These are phyloP conservation scores for Trichoderma lentiforme DNA, from an alignment of 2,329 filamentous ascomycete species.

Conservation along the genomic window DNA sequence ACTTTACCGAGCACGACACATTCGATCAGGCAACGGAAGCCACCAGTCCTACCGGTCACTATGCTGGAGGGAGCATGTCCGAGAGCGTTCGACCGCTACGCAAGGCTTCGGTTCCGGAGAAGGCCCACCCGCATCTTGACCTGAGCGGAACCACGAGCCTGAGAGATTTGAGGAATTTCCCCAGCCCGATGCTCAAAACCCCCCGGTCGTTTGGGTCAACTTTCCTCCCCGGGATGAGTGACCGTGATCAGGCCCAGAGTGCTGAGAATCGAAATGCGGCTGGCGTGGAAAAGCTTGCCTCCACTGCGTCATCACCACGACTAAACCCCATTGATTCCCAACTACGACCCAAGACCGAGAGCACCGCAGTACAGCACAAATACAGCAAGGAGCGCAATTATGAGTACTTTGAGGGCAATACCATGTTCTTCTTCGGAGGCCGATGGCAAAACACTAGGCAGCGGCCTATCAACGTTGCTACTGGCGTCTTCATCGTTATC, in stretches of 20 bases:
- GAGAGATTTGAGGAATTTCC: conserved; percentile 48
- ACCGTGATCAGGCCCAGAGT: conserved; percentile 38
- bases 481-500: conserved; percentile 73
- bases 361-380: conserved; percentile 29
- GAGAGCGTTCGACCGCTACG: conserved; percentile 80
- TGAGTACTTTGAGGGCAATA: conserved; percentile 93
- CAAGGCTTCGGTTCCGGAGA: conserved; percentile 33
- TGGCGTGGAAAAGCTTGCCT: conserved; percentile 80
- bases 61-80: conserved; percentile 59
- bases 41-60: conserved; percentile 66
- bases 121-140: conserved; percentile 40
- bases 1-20: conserved; percentile 71
- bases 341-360: conserved; percentile 21
- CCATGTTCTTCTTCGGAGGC: conserved; percentile 81
- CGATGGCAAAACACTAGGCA: conserved; percentile 85
- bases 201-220: conserved; percentile 73
- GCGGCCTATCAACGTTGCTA: conserved; percentile 84
- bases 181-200: conserved; percentile 63
- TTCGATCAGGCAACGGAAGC: conserved; percentile 70
- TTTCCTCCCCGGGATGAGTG: conserved; percentile 62
- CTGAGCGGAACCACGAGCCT: conserved; percentile 61
- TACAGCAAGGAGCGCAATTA: conserved; percentile 58
- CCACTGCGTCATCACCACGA: conserved; percentile 75
- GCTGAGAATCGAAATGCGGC: conserved; percentile 55
- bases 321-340: conserved; percentile 48